Percentiles rank a stretch among this genome's conserved stretches.
These are phyloP conservation scores for Ilex asprella DNA, from an alignment of 257 asterid species.

Conservation along the genomic window DNA sequence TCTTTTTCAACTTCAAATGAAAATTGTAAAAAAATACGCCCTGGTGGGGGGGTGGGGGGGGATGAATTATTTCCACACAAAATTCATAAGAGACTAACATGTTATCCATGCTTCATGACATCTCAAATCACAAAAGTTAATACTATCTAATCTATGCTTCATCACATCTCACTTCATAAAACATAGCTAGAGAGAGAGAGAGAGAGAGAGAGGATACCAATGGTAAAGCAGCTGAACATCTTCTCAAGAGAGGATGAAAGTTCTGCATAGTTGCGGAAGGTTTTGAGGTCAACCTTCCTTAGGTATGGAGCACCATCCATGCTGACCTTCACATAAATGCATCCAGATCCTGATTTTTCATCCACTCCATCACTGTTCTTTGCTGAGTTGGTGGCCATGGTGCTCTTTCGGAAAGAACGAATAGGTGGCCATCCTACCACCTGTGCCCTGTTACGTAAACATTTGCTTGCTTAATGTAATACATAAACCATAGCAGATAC, in stretches of 20 bases:
- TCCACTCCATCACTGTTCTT: constrained; percentile 28
- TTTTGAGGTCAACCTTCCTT: constrained; percentile 73
- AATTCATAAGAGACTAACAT: no score
- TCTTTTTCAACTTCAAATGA: no score
- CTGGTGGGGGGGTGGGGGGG: no score
- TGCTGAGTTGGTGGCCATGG: constrained; percentile 36
- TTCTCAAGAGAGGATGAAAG: constrained; percentile 74
- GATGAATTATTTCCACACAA: no score
- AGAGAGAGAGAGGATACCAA: constrained; percentile 34
- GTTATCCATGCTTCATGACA: no score
- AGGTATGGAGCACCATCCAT: constrained; percentile 92
- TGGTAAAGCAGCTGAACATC: constrained; percentile 79
- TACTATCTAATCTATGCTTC: neutral
- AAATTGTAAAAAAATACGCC: no score
- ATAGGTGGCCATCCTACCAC: constrained; percentile 97
- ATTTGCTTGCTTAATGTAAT: neutral
- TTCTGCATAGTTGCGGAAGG: constrained; percentile 42
- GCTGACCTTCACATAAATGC: constrained; percentile 77
- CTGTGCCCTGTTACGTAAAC: constrained; percentile 53
- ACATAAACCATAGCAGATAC: neutral
- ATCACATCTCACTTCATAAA: no score
- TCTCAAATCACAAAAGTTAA: no score
- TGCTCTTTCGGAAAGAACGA: constrained; percentile 70
- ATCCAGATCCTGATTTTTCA: constrained; percentile 34
- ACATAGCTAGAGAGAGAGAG: neutral